These are phyloP conservation scores for Boletellus ananas DNA, from an alignment of 768 basidiomycete species.

Conservation along the genomic window DNA sequence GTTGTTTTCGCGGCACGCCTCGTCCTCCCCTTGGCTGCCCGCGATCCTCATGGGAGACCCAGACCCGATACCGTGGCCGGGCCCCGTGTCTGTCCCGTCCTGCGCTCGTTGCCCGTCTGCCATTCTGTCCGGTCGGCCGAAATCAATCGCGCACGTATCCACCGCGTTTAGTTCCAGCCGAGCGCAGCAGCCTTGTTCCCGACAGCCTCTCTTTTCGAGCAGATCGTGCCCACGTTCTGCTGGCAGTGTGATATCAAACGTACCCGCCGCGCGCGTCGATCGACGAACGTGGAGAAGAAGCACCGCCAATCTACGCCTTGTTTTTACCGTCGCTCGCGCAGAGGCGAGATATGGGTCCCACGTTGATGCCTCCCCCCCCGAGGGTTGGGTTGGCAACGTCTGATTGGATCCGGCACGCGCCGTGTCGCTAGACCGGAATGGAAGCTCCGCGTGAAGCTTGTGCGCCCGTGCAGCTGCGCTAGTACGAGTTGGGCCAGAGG, in stretches of 20 bases:
- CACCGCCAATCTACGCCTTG: not conserved
- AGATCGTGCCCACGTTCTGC: too few species aligned
- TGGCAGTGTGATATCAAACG: too few species aligned
- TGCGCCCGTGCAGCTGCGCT: too few species aligned
- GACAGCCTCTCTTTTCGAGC: too few species aligned
- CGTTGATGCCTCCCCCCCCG: not conserved
- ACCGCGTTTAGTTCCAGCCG: not conserved
- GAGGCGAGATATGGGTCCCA: not conserved
- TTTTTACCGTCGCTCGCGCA: not conserved
- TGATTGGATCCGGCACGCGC: too few species aligned
- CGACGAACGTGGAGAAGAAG: not conserved
- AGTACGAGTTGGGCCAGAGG: too few species aligned
- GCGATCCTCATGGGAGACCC: conserved; percentile 24
- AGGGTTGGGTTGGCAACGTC: not conserved
- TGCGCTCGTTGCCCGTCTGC: not conserved
- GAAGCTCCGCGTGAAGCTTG: not conserved
- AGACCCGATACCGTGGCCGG: not conserved
- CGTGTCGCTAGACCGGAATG: not conserved
- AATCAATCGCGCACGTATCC: not conserved
- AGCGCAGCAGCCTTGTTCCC: conserved; percentile 1
- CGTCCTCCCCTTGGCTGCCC: conserved; percentile 21
- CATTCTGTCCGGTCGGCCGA: not conserved
- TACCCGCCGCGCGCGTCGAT: too few species aligned
- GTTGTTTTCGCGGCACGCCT: conserved; percentile 19
- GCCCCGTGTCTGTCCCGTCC: too few species aligned